phyloP scores from a whole-genome alignment of 2,329 filamentous ascomycete genomes.

The Metarhizium anisopliae region DNA sequence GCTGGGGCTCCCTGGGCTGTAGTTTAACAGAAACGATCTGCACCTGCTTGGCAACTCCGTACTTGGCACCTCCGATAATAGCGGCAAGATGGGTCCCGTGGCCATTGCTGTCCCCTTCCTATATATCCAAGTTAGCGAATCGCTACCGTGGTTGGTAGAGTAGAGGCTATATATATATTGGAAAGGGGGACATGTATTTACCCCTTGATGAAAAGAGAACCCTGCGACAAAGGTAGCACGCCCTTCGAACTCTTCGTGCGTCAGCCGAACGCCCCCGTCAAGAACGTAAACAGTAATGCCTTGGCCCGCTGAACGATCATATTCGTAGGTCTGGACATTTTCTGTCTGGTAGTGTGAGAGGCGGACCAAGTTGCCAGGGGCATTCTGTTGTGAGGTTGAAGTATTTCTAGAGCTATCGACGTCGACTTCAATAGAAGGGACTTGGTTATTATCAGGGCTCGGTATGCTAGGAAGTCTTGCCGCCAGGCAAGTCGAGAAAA shows the following conservation, averaged over 20 bases:
- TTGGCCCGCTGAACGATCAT: constrained; percentile 41
- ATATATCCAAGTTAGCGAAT: too few species aligned
- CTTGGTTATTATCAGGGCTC: too few species aligned
- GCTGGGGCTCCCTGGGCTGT: constrained; percentile 25
- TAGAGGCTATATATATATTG: too few species aligned
- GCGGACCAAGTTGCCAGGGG: background rate
- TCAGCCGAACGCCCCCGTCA: constrained; percentile 52
- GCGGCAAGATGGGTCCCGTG: constrained; percentile 58
- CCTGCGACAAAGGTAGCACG: constrained; percentile 46
- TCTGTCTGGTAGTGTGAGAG: background rate
- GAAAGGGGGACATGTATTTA: constrained; percentile 22
- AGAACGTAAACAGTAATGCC: constrained; percentile 56
- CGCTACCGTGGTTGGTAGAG: too few species aligned
- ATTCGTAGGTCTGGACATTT: constrained; percentile 24
- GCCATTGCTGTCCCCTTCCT: constrained; percentile 27
- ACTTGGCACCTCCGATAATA: constrained; percentile 51
- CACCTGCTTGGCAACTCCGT: constrained; percentile 52
- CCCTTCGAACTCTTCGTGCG: constrained; percentile 48
- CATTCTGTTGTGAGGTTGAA: background rate
- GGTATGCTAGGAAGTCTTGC: too few species aligned
- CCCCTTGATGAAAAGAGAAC: constrained; percentile 33
- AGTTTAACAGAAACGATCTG: constrained; percentile 51
- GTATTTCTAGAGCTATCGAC: background rate
- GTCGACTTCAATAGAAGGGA: background rate
- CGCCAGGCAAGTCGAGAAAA: too few species aligned